Percentiles rank a stretch among this genome's conserved stretches.
These are phyloP conservation scores for Malus hybrid DNA, from an alignment of 331 rosid species.

Conservation along the genomic window DNA sequence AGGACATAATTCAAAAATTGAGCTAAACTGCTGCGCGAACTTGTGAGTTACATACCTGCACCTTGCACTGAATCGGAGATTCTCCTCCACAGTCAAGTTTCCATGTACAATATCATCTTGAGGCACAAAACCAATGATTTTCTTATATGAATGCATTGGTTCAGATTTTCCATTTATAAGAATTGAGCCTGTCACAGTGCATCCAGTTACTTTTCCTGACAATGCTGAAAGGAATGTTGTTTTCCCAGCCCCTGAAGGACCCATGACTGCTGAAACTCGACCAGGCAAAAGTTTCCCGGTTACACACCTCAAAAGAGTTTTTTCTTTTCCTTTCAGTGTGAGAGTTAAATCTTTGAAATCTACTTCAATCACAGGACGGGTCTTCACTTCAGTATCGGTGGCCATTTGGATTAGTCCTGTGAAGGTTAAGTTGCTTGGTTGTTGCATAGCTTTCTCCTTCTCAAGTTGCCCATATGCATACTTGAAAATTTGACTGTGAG, in stretches of 20 bases:
- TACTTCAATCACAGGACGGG: constrained; percentile 63
- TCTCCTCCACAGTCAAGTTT: constrained; percentile 77
- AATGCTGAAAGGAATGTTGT: constrained; percentile 74
- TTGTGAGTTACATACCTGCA: constrained; percentile 49
- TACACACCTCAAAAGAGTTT: constrained; percentile 53
- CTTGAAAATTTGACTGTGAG: constrained; percentile 68
- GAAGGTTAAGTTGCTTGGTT: constrained; percentile 54
- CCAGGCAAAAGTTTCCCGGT: constrained; percentile 65
- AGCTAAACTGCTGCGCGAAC: not conserved
- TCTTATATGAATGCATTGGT: constrained; percentile 52
- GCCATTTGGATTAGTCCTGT: constrained; percentile 73
- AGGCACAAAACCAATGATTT: constrained; percentile 72
- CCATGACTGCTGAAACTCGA: constrained; percentile 78
- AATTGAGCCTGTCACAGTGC: constrained; percentile 50
- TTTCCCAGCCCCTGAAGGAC: constrained; percentile 84
- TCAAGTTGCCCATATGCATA: constrained; percentile 74
- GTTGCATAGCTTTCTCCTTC: constrained; percentile 78
- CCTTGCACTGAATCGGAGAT: constrained; percentile 69
- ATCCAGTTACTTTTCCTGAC: constrained; percentile 60
- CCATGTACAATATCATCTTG: constrained; percentile 90
- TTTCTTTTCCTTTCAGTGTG: constrained; percentile 55
- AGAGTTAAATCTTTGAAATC: constrained; percentile 68
- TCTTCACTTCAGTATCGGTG: constrained; percentile 36
- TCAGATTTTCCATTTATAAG: constrained; percentile 55
- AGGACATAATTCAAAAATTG: not conserved